A percentile compares a stretch with the other conserved stretches of the same genome.
Evolutionary conservation across 2,329 filamentous ascomycete species (phyloP).

Genomic region (Trichoderma brevicompactum): DNA sequence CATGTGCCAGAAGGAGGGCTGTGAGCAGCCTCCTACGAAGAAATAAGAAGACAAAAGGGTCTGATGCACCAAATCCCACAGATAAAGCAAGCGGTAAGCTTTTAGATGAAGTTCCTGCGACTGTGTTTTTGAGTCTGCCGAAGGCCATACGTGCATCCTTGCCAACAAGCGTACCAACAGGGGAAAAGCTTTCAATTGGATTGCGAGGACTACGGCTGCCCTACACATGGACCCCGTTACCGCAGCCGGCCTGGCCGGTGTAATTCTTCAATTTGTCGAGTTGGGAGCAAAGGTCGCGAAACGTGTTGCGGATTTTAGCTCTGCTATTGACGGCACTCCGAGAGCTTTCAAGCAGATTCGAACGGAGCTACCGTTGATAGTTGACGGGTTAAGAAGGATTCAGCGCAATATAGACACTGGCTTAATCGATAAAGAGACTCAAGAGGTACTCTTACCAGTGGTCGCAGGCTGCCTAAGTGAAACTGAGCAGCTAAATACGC

Average conservation of each 20-base stretch:
- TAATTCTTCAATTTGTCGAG: slow-evolving; percentile 17
- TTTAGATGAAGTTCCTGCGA: too few relatives aligned
- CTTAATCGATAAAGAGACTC: background rate
- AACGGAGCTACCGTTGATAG: slow-evolving; percentile 15
- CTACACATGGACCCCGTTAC: slow-evolving; percentile 10
- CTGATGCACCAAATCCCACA: too few relatives aligned
- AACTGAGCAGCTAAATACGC: background rate
- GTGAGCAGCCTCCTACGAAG: too few relatives aligned
- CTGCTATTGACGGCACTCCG: background rate
- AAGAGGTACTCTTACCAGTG: slow-evolving; percentile 20
- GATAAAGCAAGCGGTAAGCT: background rate
- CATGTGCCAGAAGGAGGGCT: too few relatives aligned
- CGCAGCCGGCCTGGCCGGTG: background rate
- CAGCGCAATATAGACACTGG: background rate
- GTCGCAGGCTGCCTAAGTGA: slow-evolving; percentile 14
- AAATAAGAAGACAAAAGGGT: too few relatives aligned
- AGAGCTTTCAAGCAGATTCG: slow-evolving; percentile 4
- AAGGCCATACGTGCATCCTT: background rate
- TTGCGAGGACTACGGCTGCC: background rate
- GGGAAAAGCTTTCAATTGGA: background rate
- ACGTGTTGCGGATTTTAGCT: slow-evolving; percentile 17
- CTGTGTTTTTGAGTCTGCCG: too few relatives aligned
- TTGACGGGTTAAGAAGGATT: slow-evolving; percentile 11
- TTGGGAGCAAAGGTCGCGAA: slow-evolving; percentile 4
- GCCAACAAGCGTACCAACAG: too few relatives aligned